Evolutionary conservation across 257 asterid species (phyloP), one percentile per base, ranked within the genome.

Genomic region (Gentiana straminea): DNA sequence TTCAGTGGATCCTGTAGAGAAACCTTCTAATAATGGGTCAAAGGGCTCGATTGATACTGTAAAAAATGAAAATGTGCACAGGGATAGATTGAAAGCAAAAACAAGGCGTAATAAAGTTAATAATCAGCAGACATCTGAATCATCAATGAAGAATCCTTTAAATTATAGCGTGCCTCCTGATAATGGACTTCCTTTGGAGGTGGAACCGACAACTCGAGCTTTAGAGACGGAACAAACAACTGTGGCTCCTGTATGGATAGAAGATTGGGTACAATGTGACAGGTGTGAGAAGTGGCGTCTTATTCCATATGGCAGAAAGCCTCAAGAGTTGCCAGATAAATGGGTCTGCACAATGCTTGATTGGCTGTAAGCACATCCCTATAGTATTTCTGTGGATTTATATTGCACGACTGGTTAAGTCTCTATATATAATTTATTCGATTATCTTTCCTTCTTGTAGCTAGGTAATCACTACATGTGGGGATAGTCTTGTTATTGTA

Each of bases 281-380:
- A 74, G 68, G 41, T 91, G 96, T 70, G 63, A 63, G 68, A 78
- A 44, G 49, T 78, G 96, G 95, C 89, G 94, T 54, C 90, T 81
- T 70, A 64, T 90, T 49, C 95, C 98, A 7, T 69, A 59, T 37
- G 94, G 92, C 56, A 75, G 60, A 49, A 66, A 49, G 69, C 59
- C 86, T 37, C 77, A 75, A 36, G 70, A 79, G 37, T 76, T 84
- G 52, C 96, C 94, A 38, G 89, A 81, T 3, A 76, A 75, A 62
- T 91, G 98, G 96, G 33, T 69, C 34, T 91, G 98, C 83, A 70
- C 82, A 79, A 81, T 91, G 98, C 81, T 66, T 53, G 45, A 81
- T 69, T 87, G 98, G 98, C 94, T 91, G 98, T 91, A 84, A 87
- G 95, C 75, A 74, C 41, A 69, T 63, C 68, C 39, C 47, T 68